Evolutionary conservation across 306 rosid species (phyloP).

Genomic region (Trifolium dubium): DNA sequence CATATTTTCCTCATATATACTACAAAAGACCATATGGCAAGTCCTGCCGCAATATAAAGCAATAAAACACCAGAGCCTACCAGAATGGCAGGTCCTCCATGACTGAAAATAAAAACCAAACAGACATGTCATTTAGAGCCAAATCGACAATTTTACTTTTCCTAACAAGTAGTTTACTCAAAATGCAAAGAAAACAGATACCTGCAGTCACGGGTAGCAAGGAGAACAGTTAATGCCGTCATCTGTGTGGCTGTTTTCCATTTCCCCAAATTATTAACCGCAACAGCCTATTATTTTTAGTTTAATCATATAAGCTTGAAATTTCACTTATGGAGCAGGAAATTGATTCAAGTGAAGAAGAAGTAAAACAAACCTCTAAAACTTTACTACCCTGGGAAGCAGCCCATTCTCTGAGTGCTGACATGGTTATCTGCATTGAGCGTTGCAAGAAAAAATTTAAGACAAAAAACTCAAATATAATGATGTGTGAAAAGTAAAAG

Average conservation of each 20-base stretch:
- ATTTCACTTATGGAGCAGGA: constrained; percentile 14
- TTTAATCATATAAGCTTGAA: constrained; percentile 8
- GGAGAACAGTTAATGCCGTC: constrained; percentile 77
- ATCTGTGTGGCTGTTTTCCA: constrained; percentile 99
- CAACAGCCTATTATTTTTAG: constrained; percentile 70
- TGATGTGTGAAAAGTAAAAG: constrained; percentile 23
- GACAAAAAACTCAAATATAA: constrained; percentile 22
- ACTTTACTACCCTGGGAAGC: constrained; percentile 88
- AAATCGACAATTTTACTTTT: constrained; percentile 18
- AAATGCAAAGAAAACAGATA: constrained; percentile 36
- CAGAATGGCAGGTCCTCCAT: constrained; percentile 69
- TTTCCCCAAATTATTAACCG: constrained; percentile 97
- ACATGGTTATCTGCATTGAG: constrained; percentile 84
- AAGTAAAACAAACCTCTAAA: constrained; percentile 69
- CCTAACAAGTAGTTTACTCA: constrained; percentile 22
- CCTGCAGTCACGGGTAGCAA: constrained; percentile 93
- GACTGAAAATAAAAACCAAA: constrained; percentile 53
- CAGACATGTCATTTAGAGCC: constrained; percentile 36
- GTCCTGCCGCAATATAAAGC: constrained; percentile 92
- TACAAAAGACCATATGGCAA: constrained; percentile 80
- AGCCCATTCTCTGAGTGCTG: constrained; percentile 99
- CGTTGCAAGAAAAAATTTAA: constrained; percentile 42
- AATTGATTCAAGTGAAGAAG: constrained; percentile 30
- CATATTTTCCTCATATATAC: constrained; percentile 81
- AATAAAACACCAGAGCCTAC: constrained; percentile 70